Conservation (phyloP, 192 early-diverging fungal species). For the Tieghemiomyces parasiticus region DNA sequence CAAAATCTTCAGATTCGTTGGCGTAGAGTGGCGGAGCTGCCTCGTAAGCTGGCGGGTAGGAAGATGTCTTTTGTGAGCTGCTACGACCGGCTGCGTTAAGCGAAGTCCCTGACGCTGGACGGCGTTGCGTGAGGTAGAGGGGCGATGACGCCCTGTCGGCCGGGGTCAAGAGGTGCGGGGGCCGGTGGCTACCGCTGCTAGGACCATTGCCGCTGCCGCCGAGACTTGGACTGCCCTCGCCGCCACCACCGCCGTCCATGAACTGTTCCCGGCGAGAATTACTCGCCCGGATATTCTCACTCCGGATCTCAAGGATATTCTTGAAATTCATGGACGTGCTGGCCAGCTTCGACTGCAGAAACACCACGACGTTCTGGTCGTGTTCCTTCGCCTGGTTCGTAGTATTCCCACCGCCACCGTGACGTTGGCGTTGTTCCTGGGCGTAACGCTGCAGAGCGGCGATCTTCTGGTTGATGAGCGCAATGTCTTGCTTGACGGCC, state of each 20-base stretch:
- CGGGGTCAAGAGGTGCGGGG: too few species aligned
- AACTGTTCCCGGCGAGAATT: conserved; percentile 86
- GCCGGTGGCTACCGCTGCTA: too few species aligned
- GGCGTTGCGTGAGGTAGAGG: conserved; percentile 35
- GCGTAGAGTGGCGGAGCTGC: conserved; percentile 6
- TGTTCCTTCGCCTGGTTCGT: conserved; percentile 76
- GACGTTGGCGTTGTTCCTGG: conserved; percentile 26
- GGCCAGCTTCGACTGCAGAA: conserved; percentile 82
- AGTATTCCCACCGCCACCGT: too few species aligned
- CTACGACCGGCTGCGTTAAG: too few species aligned
- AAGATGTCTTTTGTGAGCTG: too few species aligned
- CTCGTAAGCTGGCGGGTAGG: too few species aligned
- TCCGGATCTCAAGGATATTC: conserved; percentile 89
- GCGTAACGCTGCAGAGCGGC: conserved; percentile 59
- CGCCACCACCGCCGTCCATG: too few species aligned
- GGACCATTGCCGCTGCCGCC: too few species aligned
- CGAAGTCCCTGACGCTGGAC: too few species aligned
- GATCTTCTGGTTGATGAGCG: conserved; percentile 87
- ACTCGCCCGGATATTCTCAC: conserved; percentile 88
- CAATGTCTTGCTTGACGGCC: conserved; percentile 89
- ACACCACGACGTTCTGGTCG: conserved; percentile 78
- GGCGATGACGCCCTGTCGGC: too few species aligned
- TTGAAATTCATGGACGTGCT: conserved; percentile 84
- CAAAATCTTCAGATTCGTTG: conserved; percentile 24
- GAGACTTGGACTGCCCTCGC: too few species aligned